A percentile compares a stretch with the other conserved stretches of the same genome.
These are phyloP conservation scores for Ilex aquifolium DNA, from an alignment of 257 asterid genomes.

Conservation along the genomic window DNA sequence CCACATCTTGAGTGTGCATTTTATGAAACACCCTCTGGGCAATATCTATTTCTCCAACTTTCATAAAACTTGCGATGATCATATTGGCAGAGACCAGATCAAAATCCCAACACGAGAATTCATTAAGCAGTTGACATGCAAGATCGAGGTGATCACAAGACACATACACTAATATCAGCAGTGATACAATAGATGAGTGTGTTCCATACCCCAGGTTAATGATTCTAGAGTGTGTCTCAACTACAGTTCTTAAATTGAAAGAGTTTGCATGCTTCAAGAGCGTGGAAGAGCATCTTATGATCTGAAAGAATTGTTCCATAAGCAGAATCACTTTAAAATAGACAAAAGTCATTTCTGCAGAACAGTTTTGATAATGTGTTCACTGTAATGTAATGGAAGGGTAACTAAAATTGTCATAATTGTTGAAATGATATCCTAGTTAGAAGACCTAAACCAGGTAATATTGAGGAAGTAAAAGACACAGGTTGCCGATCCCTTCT, in stretches of 20 bases:
- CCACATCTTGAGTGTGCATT: constrained; percentile 51
- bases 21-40: constrained; percentile 49
- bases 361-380: too few relatives aligned
- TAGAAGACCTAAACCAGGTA: too few relatives aligned
- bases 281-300: constrained; percentile 29
- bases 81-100: constrained; percentile 45
- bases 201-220: constrained; percentile 48
- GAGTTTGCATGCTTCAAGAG: constrained; percentile 55
- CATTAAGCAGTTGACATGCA: constrained; percentile 43
- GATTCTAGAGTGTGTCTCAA: constrained; percentile 37
- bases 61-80: constrained; percentile 46
- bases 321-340: too few relatives aligned
- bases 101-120: constrained; percentile 19
- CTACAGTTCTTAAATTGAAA: constrained; percentile 29
- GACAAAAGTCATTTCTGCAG: not conserved
- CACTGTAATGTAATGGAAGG: too few relatives aligned
- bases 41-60: constrained; percentile 42
- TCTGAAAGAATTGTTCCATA: constrained; percentile 26
- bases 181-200: constrained; percentile 35
- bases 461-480: too few relatives aligned
- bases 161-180: constrained; percentile 36
- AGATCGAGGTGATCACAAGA: constrained; percentile 32
- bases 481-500: too few relatives aligned
- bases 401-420: too few relatives aligned
- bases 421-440: too few relatives aligned